These are phyloP conservation scores for Vaccinium macrocarpon DNA, from an alignment of 148 eudicot species.

Conservation along the genomic window DNA sequence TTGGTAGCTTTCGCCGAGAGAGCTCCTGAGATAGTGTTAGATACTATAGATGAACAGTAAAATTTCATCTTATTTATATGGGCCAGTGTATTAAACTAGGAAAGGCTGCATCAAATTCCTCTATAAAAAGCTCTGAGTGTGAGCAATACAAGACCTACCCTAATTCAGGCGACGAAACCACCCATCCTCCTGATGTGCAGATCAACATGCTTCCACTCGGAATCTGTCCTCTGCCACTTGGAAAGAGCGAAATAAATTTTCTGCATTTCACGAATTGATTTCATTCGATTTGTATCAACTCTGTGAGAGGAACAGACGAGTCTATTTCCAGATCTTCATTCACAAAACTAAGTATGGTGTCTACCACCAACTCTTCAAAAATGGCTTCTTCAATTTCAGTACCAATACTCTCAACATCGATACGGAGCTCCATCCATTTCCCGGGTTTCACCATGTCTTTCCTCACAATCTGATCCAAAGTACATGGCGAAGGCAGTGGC, in stretches of 20 bases:
- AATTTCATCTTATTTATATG: background rate
- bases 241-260: background rate
- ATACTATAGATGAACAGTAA: slow-evolving; percentile 9
- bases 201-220: background rate
- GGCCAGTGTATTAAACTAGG: background rate
- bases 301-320: slow-evolving; percentile 10
- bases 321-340: slow-evolving; percentile 9
- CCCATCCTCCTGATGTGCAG: background rate
- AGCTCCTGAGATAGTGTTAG: slow-evolving; percentile 24
- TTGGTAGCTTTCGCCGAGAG: slow-evolving; percentile 11
- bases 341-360: slow-evolving; percentile 35
- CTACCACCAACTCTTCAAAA: slow-evolving; percentile 64
- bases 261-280: background rate
- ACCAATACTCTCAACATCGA: slow-evolving; percentile 46
- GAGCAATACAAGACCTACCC: background rate
- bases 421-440: slow-evolving; percentile 59
- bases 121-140: background rate
- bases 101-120: slow-evolving; percentile 2
- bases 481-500: slow-evolving; percentile 33
- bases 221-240: background rate
- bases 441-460: slow-evolving; percentile 43
- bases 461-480: slow-evolving; percentile 58
- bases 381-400: slow-evolving; percentile 56
- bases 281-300: slow-evolving; percentile 13
- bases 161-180: background rate